Evolutionary conservation across 2,329 filamentous ascomycete genomes (phyloP).

Genomic region (Lachnellula hyalina): DNA sequence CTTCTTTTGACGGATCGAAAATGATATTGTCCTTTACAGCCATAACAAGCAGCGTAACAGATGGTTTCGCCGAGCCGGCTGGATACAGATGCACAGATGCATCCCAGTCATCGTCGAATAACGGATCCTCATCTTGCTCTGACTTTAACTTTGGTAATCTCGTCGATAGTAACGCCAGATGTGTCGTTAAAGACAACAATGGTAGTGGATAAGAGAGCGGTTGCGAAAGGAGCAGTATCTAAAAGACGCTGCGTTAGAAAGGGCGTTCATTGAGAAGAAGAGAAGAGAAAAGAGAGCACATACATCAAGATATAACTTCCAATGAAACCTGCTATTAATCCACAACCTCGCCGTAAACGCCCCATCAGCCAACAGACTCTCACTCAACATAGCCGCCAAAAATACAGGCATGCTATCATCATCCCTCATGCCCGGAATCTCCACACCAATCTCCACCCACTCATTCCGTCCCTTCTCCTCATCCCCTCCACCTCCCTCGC

Average conservation of each 20-base stretch:
- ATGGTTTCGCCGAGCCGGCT: conserved; percentile 54
- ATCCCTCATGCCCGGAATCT: conserved; percentile 85
- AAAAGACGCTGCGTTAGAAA: conserved; percentile 4
- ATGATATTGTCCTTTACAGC: conserved; percentile 82
- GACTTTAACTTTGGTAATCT: conserved; percentile 80
- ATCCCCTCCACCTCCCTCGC: conserved; percentile 32
- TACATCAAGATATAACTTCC: conserved; percentile 93
- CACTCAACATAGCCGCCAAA: conserved; percentile 78
- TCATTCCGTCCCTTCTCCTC: conserved; percentile 48
- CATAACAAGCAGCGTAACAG: conserved; percentile 86
- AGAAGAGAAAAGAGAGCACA: conserved; percentile 34
- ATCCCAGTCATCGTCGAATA: conserved; percentile 98
- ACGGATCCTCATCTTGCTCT: conserved; percentile 87
- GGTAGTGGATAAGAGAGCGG: conserved; percentile 90
- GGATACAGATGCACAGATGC: conserved; percentile 70
- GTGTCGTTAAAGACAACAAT: conserved; percentile 84
- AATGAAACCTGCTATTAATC: conserved; percentile 91
- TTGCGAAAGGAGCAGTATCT: conserved; percentile 91
- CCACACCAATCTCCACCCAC: conserved; percentile 88
- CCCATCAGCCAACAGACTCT: conserved; percentile 73
- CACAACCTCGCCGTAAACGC: conserved; percentile 66
- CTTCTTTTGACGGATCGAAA: conserved; percentile 87
- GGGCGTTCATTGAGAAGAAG: background rate
- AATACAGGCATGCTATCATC: conserved; percentile 89
- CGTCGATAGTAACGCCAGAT: conserved; percentile 86